Base-by-base conservation (phyloP, 2,329 filamentous ascomycete genomes). In the Coniochaeta ligniaria region DNA sequence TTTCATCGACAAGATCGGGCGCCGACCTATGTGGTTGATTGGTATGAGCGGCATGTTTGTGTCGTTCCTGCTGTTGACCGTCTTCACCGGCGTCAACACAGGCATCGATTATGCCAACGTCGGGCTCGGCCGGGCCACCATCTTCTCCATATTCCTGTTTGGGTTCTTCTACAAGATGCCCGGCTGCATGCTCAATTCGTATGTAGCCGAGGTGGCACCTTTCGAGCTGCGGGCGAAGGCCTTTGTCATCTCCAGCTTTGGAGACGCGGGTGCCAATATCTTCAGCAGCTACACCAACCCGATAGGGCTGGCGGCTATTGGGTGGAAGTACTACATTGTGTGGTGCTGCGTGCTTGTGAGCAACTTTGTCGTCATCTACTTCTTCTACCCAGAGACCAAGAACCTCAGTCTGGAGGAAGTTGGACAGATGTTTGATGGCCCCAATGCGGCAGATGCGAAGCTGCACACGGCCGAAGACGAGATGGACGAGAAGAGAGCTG, bases 341-440 rank as follows among this genome's bases (percentile, higher is more conserved):
- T 67, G 58, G 57, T 63, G 62, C 60, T 61, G 58, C 26, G 60
- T 66, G 22, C 60, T 66, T 14, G 57, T 60, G 11, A 41, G 61
- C 31, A 60, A 62, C 35, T 55, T 60, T 38, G 56, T 63, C 11
- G 75, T 73, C 72, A 73, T 81, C 33, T 82, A 74, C 65, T 74
- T 81, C 61, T 83, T 74, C 69, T 69, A 83, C 0, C 81, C 82
- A 0, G 81, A 84, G 66, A 80, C 80, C 58, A 82, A 83, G 69
- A 79, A 76, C 56, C 75, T 78, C 24, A 83, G 76, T 0, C 71
- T 83, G 4, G 80, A 81, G 67, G 80, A 84, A 63, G 82, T 83
- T 60, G 80, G 24, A 22, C 47, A 52, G 47, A 28, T 52, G 47
- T 52, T 52, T 52, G 47, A 65, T 36, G 63, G 61, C 16, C 60